A percentile compares a stretch with the other conserved stretches of the same genome.
These are phyloP conservation scores for Candida glucosophila DNA, from an alignment of 1,139 yeast genomes.

Conservation along the genomic window DNA sequence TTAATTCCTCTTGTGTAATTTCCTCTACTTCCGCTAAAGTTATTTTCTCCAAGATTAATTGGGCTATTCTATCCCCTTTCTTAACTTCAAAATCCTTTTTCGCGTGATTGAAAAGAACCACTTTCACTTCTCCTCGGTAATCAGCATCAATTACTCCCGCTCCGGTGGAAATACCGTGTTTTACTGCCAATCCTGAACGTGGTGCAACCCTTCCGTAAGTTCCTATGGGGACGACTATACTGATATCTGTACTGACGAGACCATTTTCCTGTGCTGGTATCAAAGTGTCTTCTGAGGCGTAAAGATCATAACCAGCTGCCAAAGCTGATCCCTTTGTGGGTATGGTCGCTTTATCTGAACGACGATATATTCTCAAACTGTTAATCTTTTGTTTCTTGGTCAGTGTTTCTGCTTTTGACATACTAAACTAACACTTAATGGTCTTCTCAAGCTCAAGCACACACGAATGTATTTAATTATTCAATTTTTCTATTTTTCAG, in stretches of 20 bases:
- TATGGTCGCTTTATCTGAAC: slow-evolving; percentile 68
- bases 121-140: slow-evolving; percentile 89
- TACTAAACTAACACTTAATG: too few relatives aligned
- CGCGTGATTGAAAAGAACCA: slow-evolving; percentile 75
- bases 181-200: slow-evolving; percentile 90
- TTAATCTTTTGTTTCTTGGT: too few relatives aligned
- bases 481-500: too few relatives aligned
- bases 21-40: slow-evolving; percentile 66
- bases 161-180: slow-evolving; percentile 91
- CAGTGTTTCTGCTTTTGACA: too few relatives aligned
- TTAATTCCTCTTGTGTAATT: slow-evolving; percentile 53
- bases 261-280: slow-evolving; percentile 86
- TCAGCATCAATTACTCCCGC: slow-evolving; percentile 98
- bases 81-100: slow-evolving; percentile 36
- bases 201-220: slow-evolving; percentile 98
- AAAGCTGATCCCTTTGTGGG: slow-evolving; percentile 88
- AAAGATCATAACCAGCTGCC: slow-evolving; percentile 93
- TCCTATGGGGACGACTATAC: slow-evolving; percentile 83
- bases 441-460: too few relatives aligned
- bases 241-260: slow-evolving; percentile 74
- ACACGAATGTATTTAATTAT: too few relatives aligned
- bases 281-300: slow-evolving; percentile 57
- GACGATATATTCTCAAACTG: slow-evolving; percentile 66
- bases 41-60: slow-evolving; percentile 78
- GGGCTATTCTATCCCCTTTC: slow-evolving; percentile 75